phyloP scores from a whole-genome alignment of 2,329 filamentous ascomycete genomes.

The Talaromyces rugulosus region DNA sequence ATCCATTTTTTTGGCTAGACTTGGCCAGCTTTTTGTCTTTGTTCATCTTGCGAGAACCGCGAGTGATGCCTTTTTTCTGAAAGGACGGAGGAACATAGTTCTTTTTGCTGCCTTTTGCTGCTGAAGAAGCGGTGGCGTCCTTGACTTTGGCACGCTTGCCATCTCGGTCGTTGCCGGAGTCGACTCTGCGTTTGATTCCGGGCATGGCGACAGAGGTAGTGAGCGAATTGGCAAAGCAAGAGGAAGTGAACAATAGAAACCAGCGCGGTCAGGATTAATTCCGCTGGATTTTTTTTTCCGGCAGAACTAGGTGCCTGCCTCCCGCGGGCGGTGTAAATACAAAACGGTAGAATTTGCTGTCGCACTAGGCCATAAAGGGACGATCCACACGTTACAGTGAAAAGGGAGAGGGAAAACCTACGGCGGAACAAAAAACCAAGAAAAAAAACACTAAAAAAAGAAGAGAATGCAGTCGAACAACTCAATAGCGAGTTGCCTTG shows the following conservation, averaged over 20 bases:
- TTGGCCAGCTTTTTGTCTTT: constrained; percentile 24
- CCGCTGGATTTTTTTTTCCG: constrained; percentile 11
- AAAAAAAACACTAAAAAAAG: constrained; percentile 23
- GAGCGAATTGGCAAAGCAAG: background rate
- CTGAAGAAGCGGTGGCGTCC: constrained; percentile 16
- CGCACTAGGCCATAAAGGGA: background rate
- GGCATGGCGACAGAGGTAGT: constrained; percentile 25
- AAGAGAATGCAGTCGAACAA: constrained; percentile 31
- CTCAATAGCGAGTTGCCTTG: constrained; percentile 33
- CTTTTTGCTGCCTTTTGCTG: constrained; percentile 8
- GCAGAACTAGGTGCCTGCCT: constrained; percentile 3
- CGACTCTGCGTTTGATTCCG: constrained; percentile 38
- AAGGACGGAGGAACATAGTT: constrained; percentile 8
- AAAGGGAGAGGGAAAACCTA: background rate
- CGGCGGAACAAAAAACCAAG: background rate
- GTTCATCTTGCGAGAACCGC: constrained; percentile 19
- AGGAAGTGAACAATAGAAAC: background rate
- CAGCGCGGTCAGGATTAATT: background rate
- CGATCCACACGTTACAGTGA: background rate
- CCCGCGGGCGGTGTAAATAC: constrained; percentile 8
- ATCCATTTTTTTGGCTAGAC: constrained; percentile 29
- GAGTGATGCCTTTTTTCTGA: constrained; percentile 10
- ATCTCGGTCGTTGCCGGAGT: constrained; percentile 33
- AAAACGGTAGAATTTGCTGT: background rate
- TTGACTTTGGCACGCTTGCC: constrained; percentile 39